Evolutionary conservation across 140 eudicot genomes (phyloP), one percentile per base, ranked within the genome.

Genomic region (Flaveria floridana): DNA sequence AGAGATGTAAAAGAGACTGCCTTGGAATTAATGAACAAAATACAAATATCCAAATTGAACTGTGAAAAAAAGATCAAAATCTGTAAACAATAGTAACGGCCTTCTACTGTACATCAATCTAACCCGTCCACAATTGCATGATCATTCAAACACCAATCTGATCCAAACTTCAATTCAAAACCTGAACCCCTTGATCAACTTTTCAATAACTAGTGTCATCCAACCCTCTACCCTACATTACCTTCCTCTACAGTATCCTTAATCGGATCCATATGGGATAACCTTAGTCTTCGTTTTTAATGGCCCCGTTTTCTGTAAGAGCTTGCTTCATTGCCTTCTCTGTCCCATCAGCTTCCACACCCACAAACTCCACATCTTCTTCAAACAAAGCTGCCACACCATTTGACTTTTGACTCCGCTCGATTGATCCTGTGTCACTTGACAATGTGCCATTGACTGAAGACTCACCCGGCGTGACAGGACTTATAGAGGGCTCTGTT

Each of bases 341-440:
- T 5, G 89, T 83, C n/a, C 95, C 96, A 68, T 87, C 98, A 23
- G 73, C 51, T 79, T 87, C 97, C 69, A 87, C 90, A 80, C 91
- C 95, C 34, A 89, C 98, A 76, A 87, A 92, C 87, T 92, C 95
- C 51, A 89, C 96, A 71, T 92, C 98, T 75, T 92, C 96, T 80
- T 89, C 96, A 65, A 89, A 92, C 85, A 87, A 80, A 51, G 94
- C 87, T 4, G 86, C 87, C 58, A 72, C 87, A 51, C 56, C 56
- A 1, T 67, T 67, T 42, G 79, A 75, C 44, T 75, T 75, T 50
- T 75, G 79, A 58, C 72, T 64, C 52, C 41, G 4, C n/a, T 64
- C 73, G 6, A 44, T 30, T 56, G 55, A 39, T 68, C 52, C 68
- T 20, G 68, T 4, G 30, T 74, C 84, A 62, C 72, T 77, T 50